These are phyloP conservation scores for Dicorynia guianensis DNA, from an alignment of 306 rosid species.

Conservation along the genomic window DNA sequence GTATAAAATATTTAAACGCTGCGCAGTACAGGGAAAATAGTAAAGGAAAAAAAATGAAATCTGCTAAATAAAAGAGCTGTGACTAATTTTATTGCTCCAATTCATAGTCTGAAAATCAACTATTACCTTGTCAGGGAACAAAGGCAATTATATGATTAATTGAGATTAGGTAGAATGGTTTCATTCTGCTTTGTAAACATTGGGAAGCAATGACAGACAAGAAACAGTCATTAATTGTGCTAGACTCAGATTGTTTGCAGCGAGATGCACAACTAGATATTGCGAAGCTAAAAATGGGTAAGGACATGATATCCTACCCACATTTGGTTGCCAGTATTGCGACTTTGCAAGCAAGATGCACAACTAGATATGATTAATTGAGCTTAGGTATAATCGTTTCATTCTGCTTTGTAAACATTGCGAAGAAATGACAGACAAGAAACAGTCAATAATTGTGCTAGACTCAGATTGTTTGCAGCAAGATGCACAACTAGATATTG, in stretches of 20 bases:
- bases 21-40: neutral
- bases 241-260: neutral
- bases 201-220: neutral
- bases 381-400: neutral
- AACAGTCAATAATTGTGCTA: neutral
- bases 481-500: slow-evolving; percentile 5
- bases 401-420: neutral
- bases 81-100: neutral
- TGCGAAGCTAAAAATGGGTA: slow-evolving; percentile 1
- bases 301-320: slow-evolving; percentile 7
- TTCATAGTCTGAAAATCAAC: neutral
- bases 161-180: neutral
- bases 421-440: neutral
- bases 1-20: slow-evolving; percentile 1
- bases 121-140: neutral
- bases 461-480: neutral
- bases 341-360: slow-evolving; percentile 8
- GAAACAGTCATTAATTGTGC: neutral
- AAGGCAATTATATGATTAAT: neutral
- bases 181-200: neutral
- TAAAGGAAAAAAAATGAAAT: neutral
- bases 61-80: neutral
- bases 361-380: neutral
- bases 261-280: slow-evolving; percentile 5
- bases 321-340: slow-evolving; percentile 3